phyloP scores from a whole-genome alignment of 2,329 filamentous ascomycete species.

The Fusarium sp. region DNA sequence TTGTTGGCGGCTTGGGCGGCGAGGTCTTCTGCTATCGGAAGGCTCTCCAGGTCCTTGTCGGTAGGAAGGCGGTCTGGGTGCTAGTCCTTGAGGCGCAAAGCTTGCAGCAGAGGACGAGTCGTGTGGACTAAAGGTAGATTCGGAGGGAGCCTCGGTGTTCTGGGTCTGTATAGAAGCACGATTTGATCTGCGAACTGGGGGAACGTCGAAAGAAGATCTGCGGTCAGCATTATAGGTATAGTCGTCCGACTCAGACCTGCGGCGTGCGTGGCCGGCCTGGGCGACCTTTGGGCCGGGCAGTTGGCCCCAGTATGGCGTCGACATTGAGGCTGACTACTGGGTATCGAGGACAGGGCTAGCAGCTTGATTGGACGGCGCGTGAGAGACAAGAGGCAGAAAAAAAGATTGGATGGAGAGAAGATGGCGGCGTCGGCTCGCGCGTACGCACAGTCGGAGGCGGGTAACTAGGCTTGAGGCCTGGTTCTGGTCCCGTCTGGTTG shows the following conservation, averaged over 20 bases:
- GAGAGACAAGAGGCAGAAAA: conserved; percentile 14
- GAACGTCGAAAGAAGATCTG: conserved; percentile 50
- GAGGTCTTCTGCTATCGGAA: conserved; percentile 58
- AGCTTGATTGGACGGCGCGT: conserved; percentile 43
- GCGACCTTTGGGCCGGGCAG: conserved; percentile 62
- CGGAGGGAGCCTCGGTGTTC: conserved; percentile 65
- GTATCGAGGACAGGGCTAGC: conserved; percentile 15
- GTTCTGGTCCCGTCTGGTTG: conserved; percentile 6
- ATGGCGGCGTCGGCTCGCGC: conserved; percentile 31
- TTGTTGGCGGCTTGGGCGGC: conserved; percentile 48
- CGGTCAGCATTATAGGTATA: conserved; percentile 47
- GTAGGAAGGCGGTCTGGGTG: conserved; percentile 70
- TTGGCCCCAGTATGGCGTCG: conserved; percentile 69
- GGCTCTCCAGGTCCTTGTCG: conserved; percentile 57
- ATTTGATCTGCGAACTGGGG: conserved; percentile 59
- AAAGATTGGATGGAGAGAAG: conserved; percentile 14
- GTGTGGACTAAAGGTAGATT: conserved; percentile 69
- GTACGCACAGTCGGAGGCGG: conserved; percentile 34
- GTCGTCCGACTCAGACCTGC: conserved; percentile 50
- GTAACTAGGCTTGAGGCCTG: conserved; percentile 20
- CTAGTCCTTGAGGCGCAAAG: conserved; percentile 64
- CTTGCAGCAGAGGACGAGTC: conserved; percentile 65
- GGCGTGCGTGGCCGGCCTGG: conserved; percentile 49
- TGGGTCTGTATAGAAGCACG: conserved; percentile 68
- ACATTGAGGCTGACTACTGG: conserved; percentile 53